Percentiles rank a stretch among this genome's conserved stretches.
Evolutionary conservation across 805 yeast genomes (phyloP).

Genomic region (Hyphopichia homilentoma): DNA sequence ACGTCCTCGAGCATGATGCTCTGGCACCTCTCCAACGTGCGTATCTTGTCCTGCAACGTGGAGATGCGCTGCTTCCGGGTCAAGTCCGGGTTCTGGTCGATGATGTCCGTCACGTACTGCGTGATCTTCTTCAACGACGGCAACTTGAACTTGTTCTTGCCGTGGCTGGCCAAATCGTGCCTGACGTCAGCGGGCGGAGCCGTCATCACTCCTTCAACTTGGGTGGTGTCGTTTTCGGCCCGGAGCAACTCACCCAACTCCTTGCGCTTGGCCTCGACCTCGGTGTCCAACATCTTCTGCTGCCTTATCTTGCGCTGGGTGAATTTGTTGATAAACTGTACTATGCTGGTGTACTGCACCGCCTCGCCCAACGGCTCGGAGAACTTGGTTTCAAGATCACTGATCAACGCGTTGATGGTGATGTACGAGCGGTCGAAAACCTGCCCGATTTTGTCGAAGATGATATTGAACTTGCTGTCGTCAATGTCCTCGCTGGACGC

Average conservation of each 20-base stretch:
- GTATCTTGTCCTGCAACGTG: constrained; percentile 48
- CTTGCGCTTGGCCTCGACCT: constrained; percentile 26
- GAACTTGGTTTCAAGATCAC: constrained; percentile 54
- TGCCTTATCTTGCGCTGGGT: constrained; percentile 42
- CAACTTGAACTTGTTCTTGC: constrained; percentile 40
- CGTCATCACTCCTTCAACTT: constrained; percentile 21
- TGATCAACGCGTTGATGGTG: constrained; percentile 49
- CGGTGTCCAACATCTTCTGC: constrained; percentile 26
- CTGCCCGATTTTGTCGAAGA: constrained; percentile 78
- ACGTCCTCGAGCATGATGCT: constrained; percentile 38
- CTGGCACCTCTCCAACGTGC: constrained; percentile 50
- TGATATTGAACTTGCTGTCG: constrained; percentile 26
- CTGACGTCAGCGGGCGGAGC: constrained; percentile 17
- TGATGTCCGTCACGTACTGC: constrained; percentile 51
- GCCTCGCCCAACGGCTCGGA: constrained; percentile 68
- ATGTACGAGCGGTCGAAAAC: constrained; percentile 69
- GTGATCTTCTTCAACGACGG: constrained; percentile 45
- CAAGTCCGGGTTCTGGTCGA: constrained; percentile 66
- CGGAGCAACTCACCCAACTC: constrained; percentile 27
- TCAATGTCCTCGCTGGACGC: constrained; percentile 21
- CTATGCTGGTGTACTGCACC: constrained; percentile 60
- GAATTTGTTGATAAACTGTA: constrained; percentile 57
- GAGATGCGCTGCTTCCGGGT: constrained; percentile 52
- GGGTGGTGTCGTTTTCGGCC: constrained; percentile 26
- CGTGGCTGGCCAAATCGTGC: constrained; percentile 14